Evolutionary conservation across 1,284 basidiomycete genomes (phyloP).

Genomic region (Neolentinus lepideus): DNA sequence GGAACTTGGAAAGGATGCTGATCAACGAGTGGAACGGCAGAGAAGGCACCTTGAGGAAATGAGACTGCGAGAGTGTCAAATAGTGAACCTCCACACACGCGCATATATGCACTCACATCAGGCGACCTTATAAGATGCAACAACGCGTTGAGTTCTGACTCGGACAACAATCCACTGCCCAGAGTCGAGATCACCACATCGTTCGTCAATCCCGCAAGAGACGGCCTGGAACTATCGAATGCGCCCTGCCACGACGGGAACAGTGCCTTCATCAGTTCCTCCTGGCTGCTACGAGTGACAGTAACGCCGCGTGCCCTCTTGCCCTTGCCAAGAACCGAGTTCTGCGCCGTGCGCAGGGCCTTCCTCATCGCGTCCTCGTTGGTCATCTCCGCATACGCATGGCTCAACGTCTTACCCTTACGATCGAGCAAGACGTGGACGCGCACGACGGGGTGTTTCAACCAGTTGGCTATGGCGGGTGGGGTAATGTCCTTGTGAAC

Average conservation of each 20-base stretch:
- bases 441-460: constrained; percentile 51
- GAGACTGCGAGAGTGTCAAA: constrained; percentile 40
- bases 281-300: constrained; percentile 67
- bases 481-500: constrained; percentile 68
- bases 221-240: constrained; percentile 64
- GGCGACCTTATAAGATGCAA: constrained; percentile 65
- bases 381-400: constrained; percentile 70
- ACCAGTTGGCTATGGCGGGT: constrained; percentile 55
- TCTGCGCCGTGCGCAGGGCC: constrained; percentile 56
- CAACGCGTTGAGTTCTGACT: constrained; percentile 55
- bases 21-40: constrained; percentile 71
- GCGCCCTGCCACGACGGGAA: constrained; percentile 74
- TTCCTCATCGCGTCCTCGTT: constrained; percentile 52
- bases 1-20: constrained; percentile 69
- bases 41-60: constrained; percentile 76
- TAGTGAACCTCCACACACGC: background rate
- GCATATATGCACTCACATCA: constrained; percentile 42
- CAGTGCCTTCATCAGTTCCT: constrained; percentile 70
- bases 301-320: constrained; percentile 73
- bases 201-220: constrained; percentile 50
- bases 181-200: constrained; percentile 48
- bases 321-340: constrained; percentile 66
- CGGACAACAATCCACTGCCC: constrained; percentile 56
- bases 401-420: constrained; percentile 74
- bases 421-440: constrained; percentile 72